Evolutionary conservation across 2,329 filamentous ascomycete genomes (phyloP).

Genomic region (Triangularia verruculosa): DNA sequence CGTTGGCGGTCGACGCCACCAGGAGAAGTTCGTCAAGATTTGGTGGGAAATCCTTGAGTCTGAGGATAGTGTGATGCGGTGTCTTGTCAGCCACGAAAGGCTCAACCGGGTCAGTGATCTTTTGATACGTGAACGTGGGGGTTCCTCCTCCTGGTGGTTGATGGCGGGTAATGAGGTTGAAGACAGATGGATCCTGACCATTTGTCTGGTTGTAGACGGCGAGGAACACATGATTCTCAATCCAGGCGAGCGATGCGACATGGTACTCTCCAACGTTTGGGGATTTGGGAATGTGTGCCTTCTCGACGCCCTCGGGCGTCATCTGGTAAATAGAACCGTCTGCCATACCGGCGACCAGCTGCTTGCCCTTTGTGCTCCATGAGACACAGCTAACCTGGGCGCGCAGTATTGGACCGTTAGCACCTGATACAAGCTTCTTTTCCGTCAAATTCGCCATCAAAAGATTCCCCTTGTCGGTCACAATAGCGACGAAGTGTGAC

Average conservation of each 20-base stretch:
- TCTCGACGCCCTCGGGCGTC: conserved; percentile 73
- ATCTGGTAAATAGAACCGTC: conserved; percentile 81
- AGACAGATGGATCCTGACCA: conserved; percentile 63
- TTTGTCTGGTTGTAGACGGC: conserved; percentile 69
- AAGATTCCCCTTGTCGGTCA: conserved; percentile 77
- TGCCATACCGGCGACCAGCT: conserved; percentile 79
- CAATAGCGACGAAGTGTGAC: conserved; percentile 73
- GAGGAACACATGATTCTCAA: conserved; percentile 83
- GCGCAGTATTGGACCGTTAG: conserved; percentile 64
- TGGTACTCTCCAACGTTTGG: conserved; percentile 64
- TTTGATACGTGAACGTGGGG: conserved; percentile 67
- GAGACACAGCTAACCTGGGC: conserved; percentile 76
- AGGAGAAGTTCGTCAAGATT: conserved; percentile 78
- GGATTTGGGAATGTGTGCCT: conserved; percentile 76
- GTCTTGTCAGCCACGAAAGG: conserved; percentile 64
- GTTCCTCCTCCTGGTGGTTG: conserved; percentile 40
- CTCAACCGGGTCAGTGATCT: conserved; percentile 69
- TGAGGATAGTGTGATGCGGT: conserved; percentile 73
- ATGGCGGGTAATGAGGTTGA: conserved; percentile 73
- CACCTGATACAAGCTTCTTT: conserved; percentile 53
- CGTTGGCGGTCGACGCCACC: conserved; percentile 74
- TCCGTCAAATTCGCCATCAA: conserved; percentile 78
- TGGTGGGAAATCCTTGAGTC: conserved; percentile 77
- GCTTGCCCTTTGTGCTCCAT: conserved; percentile 93
- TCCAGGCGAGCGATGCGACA: conserved; percentile 79